Base-by-base conservation (phyloP, 768 basidiomycete species). In the Imleria badia region DNA sequence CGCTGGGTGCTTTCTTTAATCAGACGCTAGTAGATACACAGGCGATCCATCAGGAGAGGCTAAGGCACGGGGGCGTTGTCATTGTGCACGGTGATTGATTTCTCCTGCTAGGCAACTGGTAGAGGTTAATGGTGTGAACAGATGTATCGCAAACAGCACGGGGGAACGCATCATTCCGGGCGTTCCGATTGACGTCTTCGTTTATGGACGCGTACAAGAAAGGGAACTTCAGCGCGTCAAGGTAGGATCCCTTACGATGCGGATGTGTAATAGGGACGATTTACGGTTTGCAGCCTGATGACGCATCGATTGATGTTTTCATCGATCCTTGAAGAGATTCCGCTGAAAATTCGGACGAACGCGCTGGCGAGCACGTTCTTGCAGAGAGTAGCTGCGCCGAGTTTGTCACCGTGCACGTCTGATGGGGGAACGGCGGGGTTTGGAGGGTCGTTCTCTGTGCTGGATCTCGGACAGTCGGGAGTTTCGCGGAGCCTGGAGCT, bases 131-230 rank as follows among this genome's bases (percentile, higher is more conserved):
- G 50, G 38, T 29, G 50, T 61, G 48, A 56, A 58, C 67, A 94
- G 92, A 94, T 72, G 71, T 90, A 33, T 85, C 91, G 40, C 84
- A 86, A 64, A 84, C 89, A 3, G 81, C 83, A 52, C 82, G 88
- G 59, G 93, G 92, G 43, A 94, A 90, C 66, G 85, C 92, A 42
- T 86, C 88, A 26, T 89, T 98, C 78, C 87, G 88, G 54, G 95
- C 94, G 39, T 98, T 91, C 78, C 81, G 85, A 60, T 76, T 98
- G 62, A 92, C 91, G 39, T 73, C 82, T 42, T 77, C 83, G 17
- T 96, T 94, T 71, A 75, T 91, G 73, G 85, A 85, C 60, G 94
- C 91, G 3, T 84, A 88, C 73, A 91, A 86, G 71, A 85, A 80
- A 67, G 80, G 82, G 43, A 93, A 87, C 70, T 96, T 97, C 75